A percentile compares a stretch with the other conserved stretches of the same genome.
phyloP scores from a whole-genome alignment of 768 basidiomycete species.

The Auricularia sp. region DNA sequence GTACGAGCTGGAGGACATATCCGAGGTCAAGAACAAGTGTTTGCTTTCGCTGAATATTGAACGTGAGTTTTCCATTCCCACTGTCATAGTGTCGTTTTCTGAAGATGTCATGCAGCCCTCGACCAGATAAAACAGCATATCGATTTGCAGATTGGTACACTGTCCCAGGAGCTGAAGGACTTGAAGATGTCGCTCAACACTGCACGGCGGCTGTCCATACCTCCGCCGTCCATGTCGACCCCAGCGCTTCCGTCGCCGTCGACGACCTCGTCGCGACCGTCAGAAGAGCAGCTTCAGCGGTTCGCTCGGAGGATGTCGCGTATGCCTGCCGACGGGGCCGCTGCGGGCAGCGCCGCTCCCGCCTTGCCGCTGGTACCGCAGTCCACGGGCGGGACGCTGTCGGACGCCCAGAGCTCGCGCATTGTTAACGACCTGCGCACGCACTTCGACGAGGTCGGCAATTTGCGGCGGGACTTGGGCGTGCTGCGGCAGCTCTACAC shows the following conservation, averaged over 20 bases:
- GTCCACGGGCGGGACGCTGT: constrained; percentile 55
- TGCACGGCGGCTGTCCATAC: constrained; percentile 38
- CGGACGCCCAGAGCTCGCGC: constrained; percentile 53
- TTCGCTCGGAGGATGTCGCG: constrained; percentile 68
- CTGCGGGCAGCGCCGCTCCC: not conserved
- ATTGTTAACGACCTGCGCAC: constrained; percentile 77
- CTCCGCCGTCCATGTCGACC: constrained; percentile 24
- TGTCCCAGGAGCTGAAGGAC: constrained; percentile 87
- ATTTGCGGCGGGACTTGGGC: constrained; percentile 84
- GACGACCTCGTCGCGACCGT: constrained; percentile 38
- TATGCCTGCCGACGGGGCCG: constrained; percentile 30
- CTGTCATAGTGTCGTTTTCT: constrained; percentile 5
- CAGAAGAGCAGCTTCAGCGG: constrained; percentile 63
- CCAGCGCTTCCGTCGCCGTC: constrained; percentile 12
- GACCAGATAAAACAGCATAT: constrained; percentile 99
- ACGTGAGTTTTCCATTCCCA: constrained; percentile 48
- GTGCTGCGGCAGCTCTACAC: constrained; percentile 91
- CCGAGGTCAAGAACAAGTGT: constrained; percentile 83
- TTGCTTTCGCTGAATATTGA: constrained; percentile 90
- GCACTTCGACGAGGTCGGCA: constrained; percentile 92
- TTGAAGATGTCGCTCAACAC: constrained; percentile 55
- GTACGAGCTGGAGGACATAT: constrained; percentile 91
- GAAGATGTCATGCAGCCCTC: constrained; percentile 47
- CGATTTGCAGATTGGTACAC: constrained; percentile 73
- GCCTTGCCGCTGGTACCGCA: constrained; percentile 35